Base-by-base conservation (phyloP, 106 monocot genomes). In the Dendrobium huoshanense region DNA sequence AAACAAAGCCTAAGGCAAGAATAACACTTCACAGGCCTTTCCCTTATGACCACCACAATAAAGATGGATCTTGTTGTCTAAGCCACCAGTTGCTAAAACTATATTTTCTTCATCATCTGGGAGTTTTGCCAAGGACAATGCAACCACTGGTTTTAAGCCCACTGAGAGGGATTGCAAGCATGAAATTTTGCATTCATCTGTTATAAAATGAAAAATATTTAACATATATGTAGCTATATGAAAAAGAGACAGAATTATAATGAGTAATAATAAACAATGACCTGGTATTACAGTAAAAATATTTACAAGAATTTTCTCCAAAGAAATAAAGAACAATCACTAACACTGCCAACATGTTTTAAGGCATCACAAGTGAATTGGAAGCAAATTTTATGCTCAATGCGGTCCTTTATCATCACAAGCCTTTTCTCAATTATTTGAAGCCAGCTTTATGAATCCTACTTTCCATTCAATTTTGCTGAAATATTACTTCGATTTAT, bases 71-170 rank as follows among this genome's bases (percentile, higher is more conserved):
- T 99, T 99, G 70, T 91, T 86, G 78, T 95, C 99, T 81, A 99
- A 88, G 19, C 99, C 99, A 18, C 95, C 95, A 91, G 95, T 89
- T 58, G 99, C 99, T 76, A 99, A 81, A 83, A 95, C 78, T 42
- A 90, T 9, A 83, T 82, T 59, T 47, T 75, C 86, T 72, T 29
- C 55, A 61, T 91, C 81, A 51, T 83, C 91, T 17, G 92, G 92
- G 41, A 95, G 74, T 78, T 84, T 85, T 33, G 90, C 81, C 40
- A 99, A 73, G 54, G 99, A 95, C 56, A 99, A 86, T 77, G 99
- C 82, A 84, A 99, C 95, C 99, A 99, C 92, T 49, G 99, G 95
- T 81, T 90, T 99, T 81, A 83, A 77, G 73, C 97, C 97, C 78
- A 91, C 89, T 74, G 72, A 79, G 19, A 99, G 51, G 78, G 87